Evolutionary conservation across 2,329 filamentous ascomycete genomes (phyloP).

Genomic region (Sporothrix pallida): DNA sequence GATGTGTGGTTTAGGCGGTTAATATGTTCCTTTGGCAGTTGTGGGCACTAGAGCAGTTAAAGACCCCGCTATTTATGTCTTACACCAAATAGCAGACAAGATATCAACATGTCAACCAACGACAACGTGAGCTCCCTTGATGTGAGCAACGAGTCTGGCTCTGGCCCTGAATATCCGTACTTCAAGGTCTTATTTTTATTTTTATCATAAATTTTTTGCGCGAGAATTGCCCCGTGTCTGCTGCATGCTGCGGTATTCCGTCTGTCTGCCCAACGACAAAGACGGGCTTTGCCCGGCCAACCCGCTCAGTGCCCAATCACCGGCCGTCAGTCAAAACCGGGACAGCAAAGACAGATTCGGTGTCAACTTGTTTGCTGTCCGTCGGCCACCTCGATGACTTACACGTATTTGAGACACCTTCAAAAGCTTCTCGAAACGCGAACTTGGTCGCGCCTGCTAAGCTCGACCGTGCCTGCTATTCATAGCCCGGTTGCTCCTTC

Average conservation of each 20-base stretch:
- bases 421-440: background rate
- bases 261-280: background rate
- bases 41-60: background rate
- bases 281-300: slow-evolving; percentile 10
- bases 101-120: slow-evolving; percentile 1
- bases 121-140: background rate
- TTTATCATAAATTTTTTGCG: slow-evolving; percentile 1
- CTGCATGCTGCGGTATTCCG: slow-evolving; percentile 22
- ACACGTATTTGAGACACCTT: background rate
- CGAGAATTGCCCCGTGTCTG: slow-evolving; percentile 22
- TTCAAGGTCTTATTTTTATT: background rate
- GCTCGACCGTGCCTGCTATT: background rate
- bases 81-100: background rate
- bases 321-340: background rate
- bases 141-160: background rate
- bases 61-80: background rate
- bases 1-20: background rate
- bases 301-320: slow-evolving; percentile 17
- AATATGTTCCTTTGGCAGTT: background rate
- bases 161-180: background rate
- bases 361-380: background rate
- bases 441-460: background rate
- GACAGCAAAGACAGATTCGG: background rate
- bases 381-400: background rate
- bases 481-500: background rate